Evolutionary conservation across 345 rosid species (phyloP), one percentile per base, ranked within the genome.

Genomic region (Brassica carinata): DNA sequence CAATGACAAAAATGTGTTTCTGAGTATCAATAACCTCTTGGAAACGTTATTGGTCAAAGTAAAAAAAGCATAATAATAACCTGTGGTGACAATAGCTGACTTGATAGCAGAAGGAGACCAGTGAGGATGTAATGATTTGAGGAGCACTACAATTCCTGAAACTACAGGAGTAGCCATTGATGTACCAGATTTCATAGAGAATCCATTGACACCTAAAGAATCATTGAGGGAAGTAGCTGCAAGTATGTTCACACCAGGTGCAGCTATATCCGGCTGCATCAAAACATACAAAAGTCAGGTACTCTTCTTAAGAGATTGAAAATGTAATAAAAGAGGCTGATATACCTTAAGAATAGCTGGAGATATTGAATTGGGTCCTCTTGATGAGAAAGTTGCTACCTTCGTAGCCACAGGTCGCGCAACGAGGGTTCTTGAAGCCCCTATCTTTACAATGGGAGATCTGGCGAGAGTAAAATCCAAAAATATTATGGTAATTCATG

Each of bases 41-140:
- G n/a, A 64, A n/a, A 5, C 1, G 33, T 30, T 62, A 29, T 14
- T 29, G 4, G 38, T 19, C 36, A 27, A 58, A 8, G 61, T 59
- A 2, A 59, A 26, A 59, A 62, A 62, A 11, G 0, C 7, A 61
- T 62, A 26, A 27, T 80, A 64, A 76, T 83, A 77, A 87, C 87
- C 86, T 36, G 86, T 86, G 0, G 86, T 87, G 74, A 82, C 83
- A 17, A 86, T 77, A 15, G 87, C 86, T 45, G 90, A 88, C 74
- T 26, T 81, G 4, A 86, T 55, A 8, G 89, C 86, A 59, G 86
- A 61, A 40, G 90, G 88, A 38, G 87, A 83, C 88, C 86, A 87
- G 4, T 63, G 51, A 6, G 75, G 88, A 55, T 86, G 80, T 43
- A 65, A 2, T 40, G 75, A 40, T 77, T 77, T 88, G 51, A 84